Evolutionary conservation across 257 asterid genomes (phyloP).

Genomic region (Petunia secreta): DNA sequence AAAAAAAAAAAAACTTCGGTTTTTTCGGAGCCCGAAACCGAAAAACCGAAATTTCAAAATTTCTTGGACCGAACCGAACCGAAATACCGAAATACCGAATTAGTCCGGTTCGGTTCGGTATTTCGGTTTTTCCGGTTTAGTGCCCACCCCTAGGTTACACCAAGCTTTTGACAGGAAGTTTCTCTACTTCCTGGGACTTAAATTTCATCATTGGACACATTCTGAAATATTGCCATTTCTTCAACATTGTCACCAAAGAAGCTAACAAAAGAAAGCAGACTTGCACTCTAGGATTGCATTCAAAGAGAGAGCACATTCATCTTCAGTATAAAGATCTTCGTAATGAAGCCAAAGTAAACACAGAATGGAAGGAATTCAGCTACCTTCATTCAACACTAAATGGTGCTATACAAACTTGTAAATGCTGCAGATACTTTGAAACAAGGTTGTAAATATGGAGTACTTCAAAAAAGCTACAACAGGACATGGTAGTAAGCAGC

Average conservation of each 20-base stretch:
- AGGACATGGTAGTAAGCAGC: neutral
- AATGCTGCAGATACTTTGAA: neutral
- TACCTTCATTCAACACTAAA: too few species aligned
- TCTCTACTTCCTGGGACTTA: neutral
- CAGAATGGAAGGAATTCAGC: neutral
- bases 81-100: too few species aligned
- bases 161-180: neutral
- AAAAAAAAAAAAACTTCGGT: too few species aligned
- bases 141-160: neutral
- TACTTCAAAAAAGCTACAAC: neutral
- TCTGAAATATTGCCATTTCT: neutral
- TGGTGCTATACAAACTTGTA: too few species aligned
- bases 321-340: neutral
- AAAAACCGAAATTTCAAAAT: too few species aligned
- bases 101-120: too few species aligned
- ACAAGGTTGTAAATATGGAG: neutral
- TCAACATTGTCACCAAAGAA: neutral
- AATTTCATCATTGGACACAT: neutral
- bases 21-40: too few species aligned
- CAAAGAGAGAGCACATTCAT: neutral
- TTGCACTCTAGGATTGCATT: neutral
- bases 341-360: neutral
- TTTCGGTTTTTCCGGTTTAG: too few species aligned
- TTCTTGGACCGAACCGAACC: too few species aligned
- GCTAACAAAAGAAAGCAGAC: neutral